Base-by-base conservation (phyloP, 2,329 filamentous ascomycete species). In the Clonostachys byssicola region DNA sequence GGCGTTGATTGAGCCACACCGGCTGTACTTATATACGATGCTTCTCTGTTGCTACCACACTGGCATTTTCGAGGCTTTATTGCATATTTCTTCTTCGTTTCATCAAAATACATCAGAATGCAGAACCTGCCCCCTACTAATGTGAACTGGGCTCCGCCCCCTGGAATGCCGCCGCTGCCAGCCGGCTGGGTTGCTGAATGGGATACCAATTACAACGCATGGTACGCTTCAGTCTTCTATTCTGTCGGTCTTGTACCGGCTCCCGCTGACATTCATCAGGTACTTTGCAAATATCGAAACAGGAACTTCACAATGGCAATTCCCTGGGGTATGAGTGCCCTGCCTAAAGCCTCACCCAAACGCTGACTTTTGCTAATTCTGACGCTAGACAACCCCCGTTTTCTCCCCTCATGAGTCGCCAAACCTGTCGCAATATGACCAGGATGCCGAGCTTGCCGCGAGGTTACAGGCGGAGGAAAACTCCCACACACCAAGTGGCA, bases 231-330 rank as follows among this genome's bases (percentile, higher is more conserved):
- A 12, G 17, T n/a, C 12, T 8, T 39, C 36, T 39, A 39, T 18
- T 39, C 17, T 9, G 10, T 8, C 12, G 4, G 23, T 30, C 23
- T 10, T 30, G 23, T 30, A 30, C 23, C 6, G 8, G 23, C 23
- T 30, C 23, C 23, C 23, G 17, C 36, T 39, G 36, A 39, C 36
- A 4, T 4, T 18, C 34, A 8, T 34, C 34, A 48, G 47, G 47
- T 48, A 44, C 39, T 48, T 41, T 43, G 47, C 45, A 30, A 48
- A 48, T 18, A 48, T 43, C 16, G 13, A 23, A 23, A 48, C 47
- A 7, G 18, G 41, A 13, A 35, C 34, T 14, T 48, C 47, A 12
- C 47, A 48, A 33, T 48, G 47, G 47, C 23, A 30, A 6, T 30
- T 30, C 23, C 23, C 23, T 30, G 23, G 23, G 23, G 23, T 30